Evolutionary conservation across 2,329 filamentous ascomycete genomes (phyloP).

Genomic region (Ascochyta fabae): DNA sequence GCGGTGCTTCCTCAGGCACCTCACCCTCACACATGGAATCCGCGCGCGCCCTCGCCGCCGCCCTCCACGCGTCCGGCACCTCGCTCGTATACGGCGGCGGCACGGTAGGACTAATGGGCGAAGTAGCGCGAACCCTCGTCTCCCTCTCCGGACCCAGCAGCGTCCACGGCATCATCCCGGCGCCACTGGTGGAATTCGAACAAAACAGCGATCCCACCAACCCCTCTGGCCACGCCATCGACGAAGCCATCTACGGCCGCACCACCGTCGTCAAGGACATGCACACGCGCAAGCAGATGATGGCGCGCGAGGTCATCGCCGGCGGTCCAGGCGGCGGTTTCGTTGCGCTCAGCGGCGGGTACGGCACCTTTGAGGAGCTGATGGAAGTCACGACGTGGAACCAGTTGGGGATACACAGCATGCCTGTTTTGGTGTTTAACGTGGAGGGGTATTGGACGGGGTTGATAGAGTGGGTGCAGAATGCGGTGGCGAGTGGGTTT

Average conservation of each 20-base stretch:
- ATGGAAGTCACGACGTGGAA: constrained; percentile 95
- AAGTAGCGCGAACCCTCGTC: constrained; percentile 85
- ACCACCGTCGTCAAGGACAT: constrained; percentile 94
- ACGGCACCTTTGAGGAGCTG: constrained; percentile 94
- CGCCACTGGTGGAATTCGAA: constrained; percentile 81
- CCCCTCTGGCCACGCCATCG: constrained; percentile 56
- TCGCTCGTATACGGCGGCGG: constrained; percentile 93
- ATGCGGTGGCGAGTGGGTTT: constrained; percentile 77
- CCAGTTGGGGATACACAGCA: constrained; percentile 90
- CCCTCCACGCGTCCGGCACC: constrained; percentile 78
- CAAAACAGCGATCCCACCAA: constrained; percentile 62
- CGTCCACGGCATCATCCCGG: constrained; percentile 94
- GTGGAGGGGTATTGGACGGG: constrained; percentile 93
- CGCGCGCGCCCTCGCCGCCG: constrained; percentile 74
- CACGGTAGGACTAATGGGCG: constrained; percentile 94
- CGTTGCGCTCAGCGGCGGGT: constrained; percentile 86
- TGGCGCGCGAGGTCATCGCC: constrained; percentile 85
- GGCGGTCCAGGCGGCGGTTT: constrained; percentile 87
- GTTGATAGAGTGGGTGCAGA: constrained; percentile 79
- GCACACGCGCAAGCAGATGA: constrained; percentile 93
- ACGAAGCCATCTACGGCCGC: constrained; percentile 72
- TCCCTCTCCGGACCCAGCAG: constrained; percentile 77
- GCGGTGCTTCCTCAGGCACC: constrained; percentile 78
- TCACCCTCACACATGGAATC: constrained; percentile 78
- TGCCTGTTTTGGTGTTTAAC: constrained; percentile 77